Evolutionary conservation across 169 alveolate genomes (phyloP).

Genomic region (Eimeria praecox): DNA sequence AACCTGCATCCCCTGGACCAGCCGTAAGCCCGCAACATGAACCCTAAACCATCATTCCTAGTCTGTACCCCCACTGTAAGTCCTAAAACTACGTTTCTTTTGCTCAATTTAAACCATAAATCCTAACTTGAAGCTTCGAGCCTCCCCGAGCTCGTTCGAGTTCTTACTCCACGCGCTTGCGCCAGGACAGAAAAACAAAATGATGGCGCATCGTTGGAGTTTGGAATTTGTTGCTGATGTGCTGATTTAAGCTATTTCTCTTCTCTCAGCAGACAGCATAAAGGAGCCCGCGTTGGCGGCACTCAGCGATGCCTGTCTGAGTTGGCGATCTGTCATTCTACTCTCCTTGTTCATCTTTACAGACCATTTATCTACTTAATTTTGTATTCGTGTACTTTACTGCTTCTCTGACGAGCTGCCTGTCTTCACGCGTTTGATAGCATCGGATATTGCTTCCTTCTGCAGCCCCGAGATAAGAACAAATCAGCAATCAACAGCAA

Average conservation of each 20-base stretch:
- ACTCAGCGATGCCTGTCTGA: not conserved
- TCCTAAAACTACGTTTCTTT: not conserved
- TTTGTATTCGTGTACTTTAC: not conserved
- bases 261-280: not conserved
- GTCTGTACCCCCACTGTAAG: not conserved
- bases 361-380: not conserved
- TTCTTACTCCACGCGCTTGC: not conserved
- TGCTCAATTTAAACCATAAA: not conserved
- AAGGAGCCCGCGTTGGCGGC: not conserved
- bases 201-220: not conserved
- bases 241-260: too few relatives aligned
- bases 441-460: not conserved
- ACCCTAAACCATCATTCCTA: not conserved
- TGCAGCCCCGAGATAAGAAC: not conserved
- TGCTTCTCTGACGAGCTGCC: not conserved
- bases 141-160: not conserved
- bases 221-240: not conserved
- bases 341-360: not conserved
- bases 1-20: not conserved
- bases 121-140: not conserved
- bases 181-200: constrained; percentile 36
- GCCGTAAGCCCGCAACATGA: not conserved
- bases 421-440: not conserved
- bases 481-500: not conserved
- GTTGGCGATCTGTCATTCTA: not conserved